Base-by-base conservation (phyloP, 768 basidiomycete genomes). In the Macrolepiota dolichaula region DNA sequence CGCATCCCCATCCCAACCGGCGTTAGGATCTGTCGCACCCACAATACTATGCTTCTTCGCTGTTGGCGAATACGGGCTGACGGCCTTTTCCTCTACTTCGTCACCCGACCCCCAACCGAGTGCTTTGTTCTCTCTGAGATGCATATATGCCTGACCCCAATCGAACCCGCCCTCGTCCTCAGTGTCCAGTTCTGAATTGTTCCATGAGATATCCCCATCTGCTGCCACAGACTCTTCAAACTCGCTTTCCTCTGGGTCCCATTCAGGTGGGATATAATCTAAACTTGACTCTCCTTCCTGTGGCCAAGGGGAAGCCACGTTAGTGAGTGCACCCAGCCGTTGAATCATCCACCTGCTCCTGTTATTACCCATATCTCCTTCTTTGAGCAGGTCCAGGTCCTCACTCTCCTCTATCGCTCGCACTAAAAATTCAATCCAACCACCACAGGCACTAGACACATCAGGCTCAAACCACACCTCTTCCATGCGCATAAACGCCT, bases 381-480 rank as follows among this genome's bases (percentile, higher is more conserved):
- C 75, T 46, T 71, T 71, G 67, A 75, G 74, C 64, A 84, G 64
- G 15, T 67, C 67, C 53, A 84, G 66, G 50, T 74, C 71, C 2
- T 75, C 69, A 29, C 77, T 74, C 36, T 73, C 70, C 40, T 83
- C 80, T 3, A 84, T 72, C 0, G 82, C 81, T 37, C 76, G 72
- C 0, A 84, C 68, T 25, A 87, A 68, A 15, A 81, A 62, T 63
- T 86, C 85, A n/a, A 87, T 75, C 80, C 81, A 85, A 0, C 86
- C 87, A 7, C 85, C 85, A 60, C 87, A 88, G 7, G 78, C 57
- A 2, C 72, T 64, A 0, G 81, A 70, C 52, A 88, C 71, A 0
- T 81, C 76, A 11, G 66, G 70, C 66, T 80, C 79, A 65, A 79
- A 81, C 82, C 81, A 84, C 12, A 82, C 63, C 70, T 82, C 74